A percentile compares a stretch with the other conserved stretches of the same genome.
These are phyloP conservation scores for Ascochyta fabae DNA, from an alignment of 2,329 filamentous ascomycete species.

Conservation along the genomic window DNA sequence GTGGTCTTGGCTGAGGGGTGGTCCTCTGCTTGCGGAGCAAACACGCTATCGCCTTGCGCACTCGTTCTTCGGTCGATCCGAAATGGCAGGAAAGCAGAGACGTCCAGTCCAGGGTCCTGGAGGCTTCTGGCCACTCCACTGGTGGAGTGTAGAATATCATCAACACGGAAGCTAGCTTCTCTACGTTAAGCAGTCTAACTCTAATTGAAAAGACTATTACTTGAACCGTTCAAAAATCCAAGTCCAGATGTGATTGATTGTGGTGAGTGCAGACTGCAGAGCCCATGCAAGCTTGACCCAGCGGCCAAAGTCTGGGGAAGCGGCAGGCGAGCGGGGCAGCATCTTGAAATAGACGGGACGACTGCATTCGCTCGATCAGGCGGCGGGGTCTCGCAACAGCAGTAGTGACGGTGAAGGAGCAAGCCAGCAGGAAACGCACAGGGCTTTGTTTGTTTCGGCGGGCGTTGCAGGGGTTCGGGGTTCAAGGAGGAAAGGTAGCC, in stretches of 20 bases:
- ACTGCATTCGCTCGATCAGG: too few relatives aligned
- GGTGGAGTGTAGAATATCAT: constrained; percentile 8
- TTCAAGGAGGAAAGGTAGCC: background rate
- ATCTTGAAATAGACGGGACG: too few relatives aligned
- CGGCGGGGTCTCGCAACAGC: too few relatives aligned
- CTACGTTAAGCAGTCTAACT: constrained; percentile 17
- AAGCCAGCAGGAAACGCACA: too few relatives aligned
- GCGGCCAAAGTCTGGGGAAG: too few relatives aligned
- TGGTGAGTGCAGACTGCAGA: too few relatives aligned
- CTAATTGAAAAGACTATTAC: constrained; percentile 2
- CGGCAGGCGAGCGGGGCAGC: too few relatives aligned
- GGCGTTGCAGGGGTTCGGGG: constrained; percentile 2
- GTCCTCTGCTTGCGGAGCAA: constrained; percentile 50
- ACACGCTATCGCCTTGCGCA: constrained; percentile 27
- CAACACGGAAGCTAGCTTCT: constrained; percentile 11
- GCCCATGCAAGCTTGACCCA: too few relatives aligned
- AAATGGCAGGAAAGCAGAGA: constrained; percentile 4
- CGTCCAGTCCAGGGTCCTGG: constrained; percentile 11
- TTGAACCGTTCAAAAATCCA: too few relatives aligned
- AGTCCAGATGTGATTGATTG: too few relatives aligned
- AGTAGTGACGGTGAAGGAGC: too few relatives aligned
- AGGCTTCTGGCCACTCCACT: constrained; percentile 7
- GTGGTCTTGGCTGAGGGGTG: constrained; percentile 37
- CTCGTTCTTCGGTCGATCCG: background rate
- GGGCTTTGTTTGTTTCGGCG: constrained; percentile 7